Evolutionary conservation across 495 filamentous ascomycete genomes (phyloP).

Genomic region (Pyronema omphalodes): DNA sequence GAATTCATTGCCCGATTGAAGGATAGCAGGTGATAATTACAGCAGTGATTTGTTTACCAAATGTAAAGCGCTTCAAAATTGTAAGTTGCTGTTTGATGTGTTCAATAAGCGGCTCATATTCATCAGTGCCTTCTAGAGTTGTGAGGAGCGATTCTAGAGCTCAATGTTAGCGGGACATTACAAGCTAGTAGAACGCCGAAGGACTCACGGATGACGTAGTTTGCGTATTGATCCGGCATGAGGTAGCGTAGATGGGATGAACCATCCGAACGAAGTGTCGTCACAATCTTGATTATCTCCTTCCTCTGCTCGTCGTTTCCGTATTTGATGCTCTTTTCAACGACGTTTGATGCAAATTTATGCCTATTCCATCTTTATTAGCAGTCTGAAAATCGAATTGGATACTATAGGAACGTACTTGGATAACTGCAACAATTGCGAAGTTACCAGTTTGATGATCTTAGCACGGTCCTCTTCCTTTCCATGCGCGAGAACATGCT

Average conservation of each 20-base stretch:
- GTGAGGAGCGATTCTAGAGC: slow-evolving; percentile 58
- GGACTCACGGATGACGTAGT: slow-evolving; percentile 89
- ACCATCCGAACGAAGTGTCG: slow-evolving; percentile 39
- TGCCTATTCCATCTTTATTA: slow-evolving; percentile 29
- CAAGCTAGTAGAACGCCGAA: neutral
- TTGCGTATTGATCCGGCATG: slow-evolving; percentile 85
- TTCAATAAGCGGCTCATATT: slow-evolving; percentile 41
- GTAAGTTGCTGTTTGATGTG: slow-evolving; percentile 56
- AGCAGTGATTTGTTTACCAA: slow-evolving; percentile 56
- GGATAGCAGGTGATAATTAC: neutral
- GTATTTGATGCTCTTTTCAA: slow-evolving; percentile 77
- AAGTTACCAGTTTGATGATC: slow-evolving; percentile 56
- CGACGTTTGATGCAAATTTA: slow-evolving; percentile 94
- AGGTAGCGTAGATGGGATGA: slow-evolving; percentile 50
- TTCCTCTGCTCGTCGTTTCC: slow-evolving; percentile 50
- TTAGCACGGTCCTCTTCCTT: slow-evolving; percentile 51
- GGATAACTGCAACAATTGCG: slow-evolving; percentile 52
- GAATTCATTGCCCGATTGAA: neutral
- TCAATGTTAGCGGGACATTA: slow-evolving; percentile 25
- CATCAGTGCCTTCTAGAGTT: slow-evolving; percentile 46
- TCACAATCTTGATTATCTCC: slow-evolving; percentile 51
- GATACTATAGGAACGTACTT: slow-evolving; percentile 29
- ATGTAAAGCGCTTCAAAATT: slow-evolving; percentile 51
- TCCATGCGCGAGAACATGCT: slow-evolving; percentile 80
- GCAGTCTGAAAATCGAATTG: neutral